Conservation (phyloP, 805 yeast species). For the Brettanomyces bruxellensis region DNA sequence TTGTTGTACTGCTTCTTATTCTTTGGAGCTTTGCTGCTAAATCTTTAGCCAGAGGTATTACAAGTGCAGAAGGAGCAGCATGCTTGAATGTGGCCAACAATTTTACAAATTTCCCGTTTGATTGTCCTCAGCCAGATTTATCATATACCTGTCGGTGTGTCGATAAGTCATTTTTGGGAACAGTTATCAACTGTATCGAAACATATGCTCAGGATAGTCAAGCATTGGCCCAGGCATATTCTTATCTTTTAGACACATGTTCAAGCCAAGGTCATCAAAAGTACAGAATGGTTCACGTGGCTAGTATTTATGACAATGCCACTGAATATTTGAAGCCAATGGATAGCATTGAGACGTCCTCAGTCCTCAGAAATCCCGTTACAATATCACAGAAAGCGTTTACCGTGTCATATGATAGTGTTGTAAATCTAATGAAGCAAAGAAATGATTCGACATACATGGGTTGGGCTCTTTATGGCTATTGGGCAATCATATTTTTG, state of each 20-base stretch:
- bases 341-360: constrained; percentile 1
- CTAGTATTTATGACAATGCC: constrained; percentile 21
- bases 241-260: constrained; percentile 27
- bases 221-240: constrained; percentile 22
- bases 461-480: constrained; percentile 21
- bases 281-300: constrained; percentile 21
- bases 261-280: constrained; percentile 22
- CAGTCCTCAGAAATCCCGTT: constrained; percentile 20
- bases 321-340: constrained; percentile 14
- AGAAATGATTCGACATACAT: constrained; percentile 21
- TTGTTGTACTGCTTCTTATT: not conserved
- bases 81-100: constrained; percentile 27
- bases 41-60: constrained; percentile 16
- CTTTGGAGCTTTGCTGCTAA: not conserved
- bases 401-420: constrained; percentile 19
- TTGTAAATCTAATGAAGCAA: constrained; percentile 19
- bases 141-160: constrained; percentile 27
- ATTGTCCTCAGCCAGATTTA: constrained; percentile 25
- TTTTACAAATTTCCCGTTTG: constrained; percentile 24
- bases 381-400: constrained; percentile 16
- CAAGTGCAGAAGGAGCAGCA: constrained; percentile 28
- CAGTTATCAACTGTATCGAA: constrained; percentile 28
- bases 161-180: constrained; percentile 26
- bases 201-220: constrained; percentile 18
- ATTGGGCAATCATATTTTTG: constrained; percentile 24